phyloP scores from a whole-genome alignment of 1,284 basidiomycete genomes.

The Afroboletus lepidellus region DNA sequence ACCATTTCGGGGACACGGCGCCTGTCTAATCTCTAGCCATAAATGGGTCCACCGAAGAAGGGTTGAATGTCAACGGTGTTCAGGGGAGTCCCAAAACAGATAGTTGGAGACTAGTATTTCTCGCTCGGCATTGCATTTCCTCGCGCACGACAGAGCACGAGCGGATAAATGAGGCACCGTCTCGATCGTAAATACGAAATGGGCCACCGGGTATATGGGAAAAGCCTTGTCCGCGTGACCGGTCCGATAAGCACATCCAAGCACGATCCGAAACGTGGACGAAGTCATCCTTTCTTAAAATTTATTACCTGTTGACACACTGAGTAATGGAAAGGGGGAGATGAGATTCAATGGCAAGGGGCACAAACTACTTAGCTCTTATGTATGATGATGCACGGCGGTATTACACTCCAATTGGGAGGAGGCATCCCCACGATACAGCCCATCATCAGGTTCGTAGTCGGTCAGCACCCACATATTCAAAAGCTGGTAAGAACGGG shows the following conservation, averaged over 20 bases:
- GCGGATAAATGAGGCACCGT: neutral
- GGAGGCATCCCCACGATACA: neutral
- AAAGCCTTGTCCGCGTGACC: neutral
- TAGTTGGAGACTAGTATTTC: neutral
- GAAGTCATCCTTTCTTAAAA: neutral
- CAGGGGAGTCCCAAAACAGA: neutral
- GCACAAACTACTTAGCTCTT: neutral
- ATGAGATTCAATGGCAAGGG: conserved; percentile 5
- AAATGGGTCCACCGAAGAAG: neutral
- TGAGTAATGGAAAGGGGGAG: neutral
- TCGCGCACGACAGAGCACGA: neutral
- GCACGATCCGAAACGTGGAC: conserved; percentile 4
- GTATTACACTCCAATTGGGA: neutral
- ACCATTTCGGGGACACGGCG: neutral
- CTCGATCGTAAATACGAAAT: neutral
- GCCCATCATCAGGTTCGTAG: neutral
- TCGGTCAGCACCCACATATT: too few species aligned
- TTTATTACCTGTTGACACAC: neutral
- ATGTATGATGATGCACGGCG: neutral
- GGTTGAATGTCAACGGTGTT: neutral
- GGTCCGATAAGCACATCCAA: neutral
- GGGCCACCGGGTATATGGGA: neutral
- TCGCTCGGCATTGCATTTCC: neutral
- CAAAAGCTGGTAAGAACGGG: neutral
- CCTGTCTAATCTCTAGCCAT: neutral